Evolutionary conservation across 371 early-diverging fungal species (phyloP).

Genomic region (Lichtheimia ornata): DNA sequence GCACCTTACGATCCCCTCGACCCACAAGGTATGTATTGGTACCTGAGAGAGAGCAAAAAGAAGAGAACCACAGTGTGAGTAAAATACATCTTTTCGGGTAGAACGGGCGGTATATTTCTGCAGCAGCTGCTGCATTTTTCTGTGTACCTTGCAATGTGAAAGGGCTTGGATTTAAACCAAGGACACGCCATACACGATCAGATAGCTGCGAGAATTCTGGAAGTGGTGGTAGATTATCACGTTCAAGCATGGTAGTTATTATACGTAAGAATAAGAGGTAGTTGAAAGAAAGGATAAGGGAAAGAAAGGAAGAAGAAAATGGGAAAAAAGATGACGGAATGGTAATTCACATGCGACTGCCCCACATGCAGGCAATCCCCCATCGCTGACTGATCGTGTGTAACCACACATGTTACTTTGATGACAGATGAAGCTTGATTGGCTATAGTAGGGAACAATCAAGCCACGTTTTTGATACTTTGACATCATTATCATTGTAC

Average conservation of each 20-base stretch:
- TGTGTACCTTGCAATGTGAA: conserved; percentile 73
- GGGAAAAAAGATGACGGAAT: too few relatives aligned
- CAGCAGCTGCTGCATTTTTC: not conserved
- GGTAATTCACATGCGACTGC: too few relatives aligned
- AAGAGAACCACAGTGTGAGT: too few relatives aligned
- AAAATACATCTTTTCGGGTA: too few relatives aligned
- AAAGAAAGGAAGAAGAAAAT: not conserved
- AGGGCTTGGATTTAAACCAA: conserved; percentile 75
- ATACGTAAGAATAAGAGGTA: not conserved
- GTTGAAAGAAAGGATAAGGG: not conserved
- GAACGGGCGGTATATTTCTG: not conserved
- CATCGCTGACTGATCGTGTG: too few relatives aligned
- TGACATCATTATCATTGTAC: too few relatives aligned
- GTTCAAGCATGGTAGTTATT: not conserved
- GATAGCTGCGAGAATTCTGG: conserved; percentile 48
- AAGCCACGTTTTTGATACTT: too few relatives aligned
- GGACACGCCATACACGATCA: conserved; percentile 53
- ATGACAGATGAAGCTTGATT: too few relatives aligned
- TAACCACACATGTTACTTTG: too few relatives aligned
- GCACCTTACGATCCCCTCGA: conserved; percentile 63
- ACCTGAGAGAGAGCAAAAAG: conserved; percentile 33
- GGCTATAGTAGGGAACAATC: too few relatives aligned
- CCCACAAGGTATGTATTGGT: conserved; percentile 91
- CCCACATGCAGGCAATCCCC: too few relatives aligned
- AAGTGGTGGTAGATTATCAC: conserved; percentile 6